Conservation (phyloP, 2,329 filamentous ascomycete species). For the Aspergillus fructus region DNA sequence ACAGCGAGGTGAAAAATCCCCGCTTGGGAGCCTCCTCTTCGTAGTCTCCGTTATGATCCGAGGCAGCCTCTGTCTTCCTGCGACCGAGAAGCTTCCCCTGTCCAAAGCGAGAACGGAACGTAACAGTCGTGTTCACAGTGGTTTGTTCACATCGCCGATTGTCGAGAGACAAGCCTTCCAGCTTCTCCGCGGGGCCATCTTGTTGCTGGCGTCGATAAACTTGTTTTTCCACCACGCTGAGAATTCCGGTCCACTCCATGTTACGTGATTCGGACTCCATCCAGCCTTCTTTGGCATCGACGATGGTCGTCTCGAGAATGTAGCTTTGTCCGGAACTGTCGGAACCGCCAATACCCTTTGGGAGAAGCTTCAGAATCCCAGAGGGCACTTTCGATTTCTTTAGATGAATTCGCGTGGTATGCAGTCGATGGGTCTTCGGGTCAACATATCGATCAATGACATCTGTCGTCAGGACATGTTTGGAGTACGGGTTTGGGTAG, state of each 20-base stretch:
- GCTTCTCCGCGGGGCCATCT: constrained; percentile 20
- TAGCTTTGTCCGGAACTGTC: constrained; percentile 61
- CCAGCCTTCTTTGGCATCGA: constrained; percentile 63
- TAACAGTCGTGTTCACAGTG: constrained; percentile 61
- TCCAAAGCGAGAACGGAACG: constrained; percentile 60
- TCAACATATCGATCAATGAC: constrained; percentile 65
- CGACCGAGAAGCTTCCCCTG: constrained; percentile 52
- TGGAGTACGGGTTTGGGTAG: constrained; percentile 66
- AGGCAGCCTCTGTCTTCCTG: constrained; percentile 37
- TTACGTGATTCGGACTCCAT: constrained; percentile 66
- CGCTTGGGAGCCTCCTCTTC: constrained; percentile 55
- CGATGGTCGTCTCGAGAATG: constrained; percentile 62
- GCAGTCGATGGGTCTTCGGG: constrained; percentile 57
- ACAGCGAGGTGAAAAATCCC: constrained; percentile 60
- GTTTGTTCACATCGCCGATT: constrained; percentile 48
- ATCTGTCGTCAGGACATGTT: constrained; percentile 65
- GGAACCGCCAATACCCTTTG: constrained; percentile 57
- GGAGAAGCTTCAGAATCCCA: constrained; percentile 61
- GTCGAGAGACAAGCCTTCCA: constrained; percentile 37
- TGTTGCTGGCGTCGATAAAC: constrained; percentile 50
- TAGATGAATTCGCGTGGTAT: constrained; percentile 61
- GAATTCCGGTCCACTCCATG: constrained; percentile 65
- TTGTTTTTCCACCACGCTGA: constrained; percentile 64
- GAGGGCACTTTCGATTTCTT: constrained; percentile 64
- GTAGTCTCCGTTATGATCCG: constrained; percentile 38